A percentile compares a stretch with the other conserved stretches of the same genome.
These are phyloP conservation scores for Aspergillus sp. DNA, from an alignment of 2,329 filamentous ascomycete species.

Conservation along the genomic window DNA sequence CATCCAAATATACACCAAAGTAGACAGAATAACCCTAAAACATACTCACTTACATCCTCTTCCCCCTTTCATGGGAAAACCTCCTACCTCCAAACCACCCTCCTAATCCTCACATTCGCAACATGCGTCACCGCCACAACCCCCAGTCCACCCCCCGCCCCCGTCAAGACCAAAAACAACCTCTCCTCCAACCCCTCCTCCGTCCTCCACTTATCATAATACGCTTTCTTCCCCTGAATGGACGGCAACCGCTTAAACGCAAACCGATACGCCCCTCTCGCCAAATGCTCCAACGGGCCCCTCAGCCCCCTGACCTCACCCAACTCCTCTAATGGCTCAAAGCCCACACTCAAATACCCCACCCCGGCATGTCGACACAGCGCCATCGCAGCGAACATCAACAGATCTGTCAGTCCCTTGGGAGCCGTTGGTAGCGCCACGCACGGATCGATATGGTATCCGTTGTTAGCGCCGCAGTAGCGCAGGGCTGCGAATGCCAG, in stretches of 20 bases:
- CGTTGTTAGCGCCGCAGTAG: constrained; percentile 37
- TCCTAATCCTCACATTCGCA: constrained; percentile 42
- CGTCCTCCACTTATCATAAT: constrained; percentile 44
- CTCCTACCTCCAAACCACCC: constrained; percentile 13
- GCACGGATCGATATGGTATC: constrained; percentile 48
- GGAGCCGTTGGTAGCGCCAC: constrained; percentile 38
- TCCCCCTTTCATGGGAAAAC: too few relatives aligned
- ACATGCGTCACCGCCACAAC: constrained; percentile 42
- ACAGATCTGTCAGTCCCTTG: constrained; percentile 42
- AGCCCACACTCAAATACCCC: constrained; percentile 43
- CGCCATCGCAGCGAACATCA: constrained; percentile 43
- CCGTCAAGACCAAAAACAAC: constrained; percentile 41
- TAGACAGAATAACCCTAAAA: not conserved
- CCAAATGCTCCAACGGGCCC: constrained; percentile 28
- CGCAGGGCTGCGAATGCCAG: constrained; percentile 46
- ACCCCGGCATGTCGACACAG: constrained; percentile 36
- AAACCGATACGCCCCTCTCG: constrained; percentile 33
- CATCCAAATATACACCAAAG: not conserved
- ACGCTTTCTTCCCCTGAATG: constrained; percentile 40
- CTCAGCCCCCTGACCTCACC: constrained; percentile 38
- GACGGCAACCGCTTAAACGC: constrained; percentile 39
- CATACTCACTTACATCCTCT: not conserved
- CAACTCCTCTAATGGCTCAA: constrained; percentile 39
- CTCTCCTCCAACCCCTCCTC: constrained; percentile 35
- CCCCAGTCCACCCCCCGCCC: constrained; percentile 31